Evolutionary conservation across 1,139 yeast species (phyloP).

Genomic region (Hyphopichia buzzinii): DNA sequence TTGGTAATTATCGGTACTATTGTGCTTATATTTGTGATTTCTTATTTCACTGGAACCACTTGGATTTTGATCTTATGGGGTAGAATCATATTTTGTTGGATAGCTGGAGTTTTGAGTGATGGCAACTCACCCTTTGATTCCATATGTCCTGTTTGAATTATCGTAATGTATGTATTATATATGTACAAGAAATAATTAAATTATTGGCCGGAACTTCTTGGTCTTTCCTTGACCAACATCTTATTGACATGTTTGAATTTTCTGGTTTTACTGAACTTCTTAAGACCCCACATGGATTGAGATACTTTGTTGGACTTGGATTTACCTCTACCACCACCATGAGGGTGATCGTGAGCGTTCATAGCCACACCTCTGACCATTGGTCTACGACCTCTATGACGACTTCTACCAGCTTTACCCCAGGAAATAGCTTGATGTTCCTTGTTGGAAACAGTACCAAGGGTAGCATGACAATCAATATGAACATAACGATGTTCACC

Average conservation of each 20-base stretch:
- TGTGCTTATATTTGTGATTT: background rate
- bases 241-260: constrained; percentile 81
- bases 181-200: constrained; percentile 5
- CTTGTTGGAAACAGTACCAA: constrained; percentile 92
- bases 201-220: constrained; percentile 35
- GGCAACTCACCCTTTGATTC: constrained; percentile 2
- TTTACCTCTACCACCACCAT: constrained; percentile 99
- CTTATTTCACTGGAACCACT: constrained; percentile 19
- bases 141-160: background rate
- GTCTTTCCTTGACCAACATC: constrained; percentile 83
- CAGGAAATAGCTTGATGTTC: constrained; percentile 87
- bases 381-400: constrained; percentile 93
- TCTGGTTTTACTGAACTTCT: constrained; percentile 93
- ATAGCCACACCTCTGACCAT: constrained; percentile 97
- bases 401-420: constrained; percentile 97
- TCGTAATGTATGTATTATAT: constrained; percentile 2
- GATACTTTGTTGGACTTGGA: constrained; percentile 93
- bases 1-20: background rate
- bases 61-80: constrained; percentile 7
- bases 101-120: constrained; percentile 7
- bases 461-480: constrained; percentile 85
- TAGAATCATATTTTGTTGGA: constrained; percentile 15
- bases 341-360: constrained; percentile 98
- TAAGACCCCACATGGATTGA: constrained; percentile 96
- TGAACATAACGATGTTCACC: constrained; percentile 94